Evolutionary conservation across 805 yeast genomes (phyloP), one percentile per base, ranked within the genome.

Genomic region (Ogataea chonburiensis): DNA sequence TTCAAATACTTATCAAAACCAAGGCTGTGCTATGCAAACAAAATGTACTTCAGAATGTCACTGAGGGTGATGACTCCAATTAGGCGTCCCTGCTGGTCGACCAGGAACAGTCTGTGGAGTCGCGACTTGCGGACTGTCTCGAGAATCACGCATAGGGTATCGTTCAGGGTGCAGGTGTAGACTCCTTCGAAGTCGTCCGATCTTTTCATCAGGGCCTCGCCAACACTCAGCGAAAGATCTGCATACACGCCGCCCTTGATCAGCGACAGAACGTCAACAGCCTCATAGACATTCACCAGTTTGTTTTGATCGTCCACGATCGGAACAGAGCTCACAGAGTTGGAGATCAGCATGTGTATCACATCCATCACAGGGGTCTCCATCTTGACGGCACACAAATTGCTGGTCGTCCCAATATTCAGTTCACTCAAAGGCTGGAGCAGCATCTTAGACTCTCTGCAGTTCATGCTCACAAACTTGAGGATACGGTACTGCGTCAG

Each of bases 181-280:
- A 93, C 98, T 41, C 99, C 98, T 62, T 93, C 98, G 53, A 91
- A 93, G 58, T 93, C 97, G 50, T 89, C 96, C 4, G 95, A 81
- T 56, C 96, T 71, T 62, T 95, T 79, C 79, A 93, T 77, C 35
- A 93, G 68, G 0, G 98, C 98, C 61, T 93, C 97, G 3, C 98
- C 99, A 4, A 93, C 96, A 40, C 91, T 81, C 49, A 93, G 68
- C 24, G 88, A 83, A 43, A 91, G 67, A 61, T 93, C 98, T 23
- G 88, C 83, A 55, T 91, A 88, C 56, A 88, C 80, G 4, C 97
- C 97, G 24, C 96, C 96, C 61, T 89, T 91, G 41, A 93, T 87
- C 49, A 93, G 68, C 0, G 96, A 86, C 49, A 93, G 68, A 3
- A 93, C 94, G 63, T 93, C 99, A 21, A 87, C 94, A 0, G 96